phyloP scores from a whole-genome alignment of 441 rosid species.

The Breynia disticha region DNA sequence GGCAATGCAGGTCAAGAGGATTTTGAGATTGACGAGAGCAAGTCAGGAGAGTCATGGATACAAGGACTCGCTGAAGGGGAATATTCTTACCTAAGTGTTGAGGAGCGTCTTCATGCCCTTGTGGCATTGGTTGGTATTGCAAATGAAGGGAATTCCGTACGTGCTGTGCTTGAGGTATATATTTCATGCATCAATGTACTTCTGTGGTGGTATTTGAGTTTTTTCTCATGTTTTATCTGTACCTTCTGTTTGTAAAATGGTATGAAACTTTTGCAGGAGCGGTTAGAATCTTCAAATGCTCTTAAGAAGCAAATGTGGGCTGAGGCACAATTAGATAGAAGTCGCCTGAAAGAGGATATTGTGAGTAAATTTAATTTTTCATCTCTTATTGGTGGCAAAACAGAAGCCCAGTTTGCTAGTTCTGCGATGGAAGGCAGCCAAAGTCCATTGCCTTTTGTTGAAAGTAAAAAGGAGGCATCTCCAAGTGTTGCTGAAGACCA shows the following conservation, averaged over 20 bases:
- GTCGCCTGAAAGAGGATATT: constrained; percentile 72
- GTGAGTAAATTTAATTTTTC: constrained; percentile 46
- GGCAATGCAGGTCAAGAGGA: constrained; percentile 36
- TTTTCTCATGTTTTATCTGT: constrained; percentile 3
- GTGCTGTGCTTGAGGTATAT: constrained; percentile 83
- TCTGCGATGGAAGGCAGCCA: constrained; percentile 36
- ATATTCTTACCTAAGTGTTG: constrained; percentile 84
- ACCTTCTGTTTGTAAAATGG: constrained; percentile 18
- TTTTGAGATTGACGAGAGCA: constrained; percentile 69
- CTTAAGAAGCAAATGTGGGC: constrained; percentile 99
- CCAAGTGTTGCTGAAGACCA: constrained; percentile 42
- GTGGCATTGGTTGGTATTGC: constrained; percentile 75
- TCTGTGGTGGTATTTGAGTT: constrained; percentile 1
- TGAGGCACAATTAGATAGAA: constrained; percentile 87
- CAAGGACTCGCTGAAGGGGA: constrained; percentile 97
- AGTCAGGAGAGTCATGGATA: constrained; percentile 80
- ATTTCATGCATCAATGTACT: constrained; percentile 9
- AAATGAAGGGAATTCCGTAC: constrained; percentile 90
- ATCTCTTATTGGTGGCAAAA: constrained; percentile 33
- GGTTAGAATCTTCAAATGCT: constrained; percentile 93
- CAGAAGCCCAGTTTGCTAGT: constrained; percentile 36
- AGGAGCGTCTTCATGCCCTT: constrained; percentile 95
- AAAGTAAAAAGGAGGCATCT: no score
- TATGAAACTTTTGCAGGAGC: constrained; percentile 52
- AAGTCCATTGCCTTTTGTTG: constrained; percentile 51